phyloP scores from a whole-genome alignment of 148 eudicot genomes.

The Heliamphora exappendiculata region DNA sequence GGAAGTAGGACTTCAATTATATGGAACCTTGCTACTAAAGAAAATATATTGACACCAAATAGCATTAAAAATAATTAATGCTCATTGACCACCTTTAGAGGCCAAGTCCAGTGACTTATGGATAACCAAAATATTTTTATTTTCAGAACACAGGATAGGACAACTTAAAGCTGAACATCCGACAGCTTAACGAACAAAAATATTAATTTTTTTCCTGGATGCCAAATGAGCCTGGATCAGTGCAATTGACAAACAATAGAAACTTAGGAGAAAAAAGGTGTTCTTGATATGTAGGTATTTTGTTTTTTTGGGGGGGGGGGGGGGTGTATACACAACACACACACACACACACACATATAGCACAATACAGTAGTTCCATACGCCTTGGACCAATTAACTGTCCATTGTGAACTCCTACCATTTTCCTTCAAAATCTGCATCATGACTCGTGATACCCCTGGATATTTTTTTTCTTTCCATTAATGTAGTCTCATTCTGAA shows the following conservation, averaged over 20 bases:
- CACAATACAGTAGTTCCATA: too few relatives aligned
- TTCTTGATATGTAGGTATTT: not conserved
- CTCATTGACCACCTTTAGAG: not conserved
- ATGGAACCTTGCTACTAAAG: not conserved
- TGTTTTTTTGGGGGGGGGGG: too few relatives aligned
- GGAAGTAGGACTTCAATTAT: not conserved
- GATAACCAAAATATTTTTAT: not conserved
- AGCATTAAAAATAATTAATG: not conserved
- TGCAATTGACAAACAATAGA: not conserved
- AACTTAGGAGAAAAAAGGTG: not conserved
- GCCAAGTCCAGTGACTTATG: not conserved
- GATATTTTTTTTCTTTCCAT: too few relatives aligned
- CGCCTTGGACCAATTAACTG: not conserved
- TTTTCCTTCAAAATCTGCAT: not conserved
- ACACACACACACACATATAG: too few relatives aligned
- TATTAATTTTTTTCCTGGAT: not conserved
- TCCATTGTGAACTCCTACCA: not conserved
- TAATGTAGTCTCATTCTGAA: not conserved
- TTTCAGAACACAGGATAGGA: not conserved
- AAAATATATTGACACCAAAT: not conserved
- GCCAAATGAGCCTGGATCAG: not conserved
- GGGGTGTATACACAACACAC: too few relatives aligned
- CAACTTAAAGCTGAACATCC: not conserved
- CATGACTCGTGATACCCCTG: not conserved
- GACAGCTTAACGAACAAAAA: not conserved